Conservation (phyloP, 495 filamentous ascomycete species). For the Xylaria cubensis region DNA sequence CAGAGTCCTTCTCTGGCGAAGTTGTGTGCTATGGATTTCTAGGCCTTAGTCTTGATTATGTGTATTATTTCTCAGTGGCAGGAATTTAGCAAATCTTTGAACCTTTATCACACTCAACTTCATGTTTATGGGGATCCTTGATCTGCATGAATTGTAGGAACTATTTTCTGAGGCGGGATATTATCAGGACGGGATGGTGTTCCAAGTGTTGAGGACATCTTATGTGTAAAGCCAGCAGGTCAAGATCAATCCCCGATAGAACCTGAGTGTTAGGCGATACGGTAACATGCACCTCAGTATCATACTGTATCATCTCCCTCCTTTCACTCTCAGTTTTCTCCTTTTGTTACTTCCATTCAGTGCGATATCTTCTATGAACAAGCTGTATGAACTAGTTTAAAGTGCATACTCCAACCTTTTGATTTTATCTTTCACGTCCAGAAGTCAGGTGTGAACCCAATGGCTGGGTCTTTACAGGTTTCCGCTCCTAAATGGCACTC, state of each 20-base stretch:
- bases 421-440: not conserved
- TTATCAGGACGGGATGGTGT: not conserved
- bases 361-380: not conserved
- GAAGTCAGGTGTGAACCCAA: not conserved
- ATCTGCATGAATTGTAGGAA: not conserved
- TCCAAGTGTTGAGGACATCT: not conserved
- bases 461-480: not conserved
- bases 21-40: not conserved
- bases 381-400: not conserved
- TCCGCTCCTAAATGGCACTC: not conserved
- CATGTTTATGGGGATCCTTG: not conserved
- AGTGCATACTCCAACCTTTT: not conserved
- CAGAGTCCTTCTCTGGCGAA: not conserved
- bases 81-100: conserved; percentile 1
- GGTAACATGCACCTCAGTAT: not conserved
- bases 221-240: not conserved
- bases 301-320: not conserved
- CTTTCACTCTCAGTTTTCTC: not conserved
- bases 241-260: not conserved
- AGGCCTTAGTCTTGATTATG: not conserved
- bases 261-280: not conserved
- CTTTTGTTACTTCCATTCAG: not conserved
- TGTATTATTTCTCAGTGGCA: not conserved
- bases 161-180: not conserved
- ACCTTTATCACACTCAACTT: not conserved